Conservation (phyloP, 1,284 basidiomycete genomes). For the Marasmius oreades region DNA sequence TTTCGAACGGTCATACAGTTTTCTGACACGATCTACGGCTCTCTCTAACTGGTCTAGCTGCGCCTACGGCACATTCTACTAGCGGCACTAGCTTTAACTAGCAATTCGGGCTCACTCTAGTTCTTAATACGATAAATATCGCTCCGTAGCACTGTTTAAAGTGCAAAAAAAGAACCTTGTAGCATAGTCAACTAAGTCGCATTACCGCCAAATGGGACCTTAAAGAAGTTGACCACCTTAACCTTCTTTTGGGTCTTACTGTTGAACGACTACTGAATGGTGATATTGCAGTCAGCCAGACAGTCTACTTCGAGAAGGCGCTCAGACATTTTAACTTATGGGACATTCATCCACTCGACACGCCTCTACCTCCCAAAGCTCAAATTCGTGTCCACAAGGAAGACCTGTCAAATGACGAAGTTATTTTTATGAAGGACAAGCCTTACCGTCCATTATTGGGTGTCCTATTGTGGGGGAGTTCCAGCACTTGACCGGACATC, state of each 20-base stretch:
- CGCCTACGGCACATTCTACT: too few relatives aligned
- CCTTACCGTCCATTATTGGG: conserved; percentile 11
- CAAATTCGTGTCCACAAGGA: not conserved
- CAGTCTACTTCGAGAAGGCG: conserved; percentile 7
- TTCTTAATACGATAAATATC: too few relatives aligned
- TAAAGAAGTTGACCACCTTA: conserved; percentile 8
- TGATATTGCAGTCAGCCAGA: too few relatives aligned
- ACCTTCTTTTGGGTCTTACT: conserved; percentile 10
- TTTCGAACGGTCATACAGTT: too few relatives aligned
- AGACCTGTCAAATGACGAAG: conserved; percentile 3
- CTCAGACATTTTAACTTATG: not conserved
- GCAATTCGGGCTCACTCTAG: too few relatives aligned
- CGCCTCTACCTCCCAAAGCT: not conserved
- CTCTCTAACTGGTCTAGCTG: too few relatives aligned
- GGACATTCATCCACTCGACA: not conserved
- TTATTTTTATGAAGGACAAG: conserved; percentile 12
- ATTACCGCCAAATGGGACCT: conserved; percentile 11
- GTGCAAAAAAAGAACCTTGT: too few relatives aligned
- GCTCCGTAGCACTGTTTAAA: too few relatives aligned
- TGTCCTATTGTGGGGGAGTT: conserved; percentile 10
- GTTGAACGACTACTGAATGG: conserved; percentile 5
- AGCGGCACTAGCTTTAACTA: too few relatives aligned
- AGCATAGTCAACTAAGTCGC: too few relatives aligned
- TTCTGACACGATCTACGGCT: too few relatives aligned
- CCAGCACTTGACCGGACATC: conserved; percentile 8